A percentile compares a stretch with the other conserved stretches of the same genome.
These are phyloP conservation scores for Prinsepia uniflora DNA, from an alignment of 306 rosid species.

Conservation along the genomic window DNA sequence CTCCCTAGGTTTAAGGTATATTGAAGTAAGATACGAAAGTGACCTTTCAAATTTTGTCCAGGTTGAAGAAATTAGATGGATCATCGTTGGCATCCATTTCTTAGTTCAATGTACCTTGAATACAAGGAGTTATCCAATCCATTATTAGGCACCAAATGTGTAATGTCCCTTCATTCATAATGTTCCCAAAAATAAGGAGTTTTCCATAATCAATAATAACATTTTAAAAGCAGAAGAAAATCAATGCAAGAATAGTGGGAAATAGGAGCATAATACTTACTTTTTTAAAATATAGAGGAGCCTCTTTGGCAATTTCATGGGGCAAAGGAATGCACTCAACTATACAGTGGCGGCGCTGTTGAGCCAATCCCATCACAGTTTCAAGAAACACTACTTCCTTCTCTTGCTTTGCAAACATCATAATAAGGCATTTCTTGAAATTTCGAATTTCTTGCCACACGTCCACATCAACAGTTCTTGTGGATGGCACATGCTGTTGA, in stretches of 20 bases:
- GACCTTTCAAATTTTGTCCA: no score
- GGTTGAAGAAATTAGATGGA: no score
- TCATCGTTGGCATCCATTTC: no score
- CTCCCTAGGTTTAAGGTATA: no score
- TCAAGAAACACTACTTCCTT: constrained; percentile 87
- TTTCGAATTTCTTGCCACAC: constrained; percentile 87
- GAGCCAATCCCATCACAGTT: constrained; percentile 81
- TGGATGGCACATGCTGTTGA: constrained; percentile 78
- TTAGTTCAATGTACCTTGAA: no score
- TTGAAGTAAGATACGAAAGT: no score
- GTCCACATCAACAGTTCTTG: constrained; percentile 67
- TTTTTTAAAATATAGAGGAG: constrained; percentile 87
- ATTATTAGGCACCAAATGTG: no score
- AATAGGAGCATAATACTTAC: constrained; percentile 30
- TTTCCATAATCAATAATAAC: not conserved
- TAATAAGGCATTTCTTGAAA: constrained; percentile 89
- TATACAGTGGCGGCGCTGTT: constrained; percentile 74
- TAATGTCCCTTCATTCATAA: not conserved
- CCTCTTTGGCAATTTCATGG: constrained; percentile 65
- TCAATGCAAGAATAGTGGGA: not conserved
- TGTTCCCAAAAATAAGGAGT: not conserved
- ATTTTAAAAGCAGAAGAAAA: constrained; percentile 7
- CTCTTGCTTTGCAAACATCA: constrained; percentile 89
- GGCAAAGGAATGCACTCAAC: constrained; percentile 88
- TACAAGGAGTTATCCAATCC: no score